Evolutionary conservation across 2,329 filamentous ascomycete genomes (phyloP).

Genomic region (Epichloe gansuensis): DNA sequence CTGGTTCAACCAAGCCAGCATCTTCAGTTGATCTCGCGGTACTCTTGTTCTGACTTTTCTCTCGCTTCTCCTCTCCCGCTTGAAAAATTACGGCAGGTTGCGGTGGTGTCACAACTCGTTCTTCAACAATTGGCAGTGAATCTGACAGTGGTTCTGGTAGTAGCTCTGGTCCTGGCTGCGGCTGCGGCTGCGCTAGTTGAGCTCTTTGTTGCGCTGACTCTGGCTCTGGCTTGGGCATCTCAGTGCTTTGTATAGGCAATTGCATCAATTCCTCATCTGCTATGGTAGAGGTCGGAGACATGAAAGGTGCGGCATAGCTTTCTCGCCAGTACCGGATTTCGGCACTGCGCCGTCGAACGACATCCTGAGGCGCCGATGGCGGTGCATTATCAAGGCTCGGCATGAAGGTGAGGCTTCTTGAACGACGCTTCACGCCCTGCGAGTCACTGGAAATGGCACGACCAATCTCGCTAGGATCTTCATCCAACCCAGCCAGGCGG

Average conservation of each 20-base stretch:
- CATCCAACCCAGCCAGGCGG: conserved; percentile 22
- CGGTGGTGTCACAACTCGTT: background rate
- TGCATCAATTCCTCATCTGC: conserved; percentile 19
- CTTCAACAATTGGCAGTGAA: conserved; percentile 1
- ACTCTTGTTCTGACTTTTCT: background rate
- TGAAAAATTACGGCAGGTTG: background rate
- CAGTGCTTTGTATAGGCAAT: conserved; percentile 18
- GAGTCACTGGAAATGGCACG: conserved; percentile 46
- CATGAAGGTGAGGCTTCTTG: conserved; percentile 45
- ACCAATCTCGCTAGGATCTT: conserved; percentile 44
- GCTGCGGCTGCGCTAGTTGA: conserved; percentile 6
- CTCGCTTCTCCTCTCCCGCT: background rate
- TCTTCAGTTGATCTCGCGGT: background rate
- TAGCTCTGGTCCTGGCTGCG: conserved; percentile 18
- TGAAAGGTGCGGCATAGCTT: conserved; percentile 39
- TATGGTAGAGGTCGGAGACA: conserved; percentile 39
- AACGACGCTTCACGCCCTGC: conserved; percentile 37
- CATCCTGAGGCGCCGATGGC: conserved; percentile 10
- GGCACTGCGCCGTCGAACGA: conserved; percentile 41
- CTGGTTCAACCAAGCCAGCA: conserved; percentile 24
- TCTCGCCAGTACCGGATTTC: conserved; percentile 53
- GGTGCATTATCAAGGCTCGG: conserved; percentile 22
- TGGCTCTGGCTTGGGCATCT: conserved; percentile 12
- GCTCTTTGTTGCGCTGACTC: conserved; percentile 6
- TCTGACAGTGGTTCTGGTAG: conserved; percentile 1